Evolutionary conservation across 441 rosid species (phyloP).

Genomic region (Adansonia madagascariensis): DNA sequence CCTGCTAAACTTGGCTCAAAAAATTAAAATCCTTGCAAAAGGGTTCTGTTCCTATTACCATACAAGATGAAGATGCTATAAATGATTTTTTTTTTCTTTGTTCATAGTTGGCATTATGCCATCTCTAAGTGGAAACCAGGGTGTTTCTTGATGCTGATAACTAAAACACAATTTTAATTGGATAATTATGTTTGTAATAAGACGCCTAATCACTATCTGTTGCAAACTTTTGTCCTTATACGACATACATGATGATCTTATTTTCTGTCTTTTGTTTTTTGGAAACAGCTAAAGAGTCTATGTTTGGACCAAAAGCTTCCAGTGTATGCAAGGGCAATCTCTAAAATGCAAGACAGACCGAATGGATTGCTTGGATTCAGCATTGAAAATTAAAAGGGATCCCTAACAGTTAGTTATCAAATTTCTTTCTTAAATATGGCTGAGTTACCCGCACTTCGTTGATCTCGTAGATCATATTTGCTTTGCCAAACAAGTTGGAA

Average conservation of each 20-base stretch:
- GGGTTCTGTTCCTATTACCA: neutral
- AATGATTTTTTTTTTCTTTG: constrained; percentile 6
- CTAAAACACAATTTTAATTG: neutral
- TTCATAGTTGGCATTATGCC: neutral
- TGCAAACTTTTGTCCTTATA: neutral
- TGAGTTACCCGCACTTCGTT: neutral
- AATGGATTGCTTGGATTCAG: neutral
- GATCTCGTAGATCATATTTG: neutral
- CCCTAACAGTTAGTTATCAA: neutral
- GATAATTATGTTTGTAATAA: neutral
- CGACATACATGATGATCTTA: neutral
- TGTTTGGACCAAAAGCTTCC: neutral
- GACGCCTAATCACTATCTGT: neutral
- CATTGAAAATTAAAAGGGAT: neutral
- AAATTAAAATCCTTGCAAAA: constrained; percentile 10
- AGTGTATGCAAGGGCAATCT: neutral
- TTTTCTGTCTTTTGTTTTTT: constrained; percentile 1
- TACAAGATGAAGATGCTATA: constrained; percentile 18
- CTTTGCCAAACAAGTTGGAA: neutral
- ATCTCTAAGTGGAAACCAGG: constrained; percentile 3
- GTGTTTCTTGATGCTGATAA: constrained; percentile 6
- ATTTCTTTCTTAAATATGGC: neutral
- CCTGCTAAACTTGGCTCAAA: neutral
- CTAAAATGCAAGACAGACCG: neutral
- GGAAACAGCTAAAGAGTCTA: neutral